phyloP scores from a whole-genome alignment of 108 stramenopile genomes.

The Pelagomonas calceolata region DNA sequence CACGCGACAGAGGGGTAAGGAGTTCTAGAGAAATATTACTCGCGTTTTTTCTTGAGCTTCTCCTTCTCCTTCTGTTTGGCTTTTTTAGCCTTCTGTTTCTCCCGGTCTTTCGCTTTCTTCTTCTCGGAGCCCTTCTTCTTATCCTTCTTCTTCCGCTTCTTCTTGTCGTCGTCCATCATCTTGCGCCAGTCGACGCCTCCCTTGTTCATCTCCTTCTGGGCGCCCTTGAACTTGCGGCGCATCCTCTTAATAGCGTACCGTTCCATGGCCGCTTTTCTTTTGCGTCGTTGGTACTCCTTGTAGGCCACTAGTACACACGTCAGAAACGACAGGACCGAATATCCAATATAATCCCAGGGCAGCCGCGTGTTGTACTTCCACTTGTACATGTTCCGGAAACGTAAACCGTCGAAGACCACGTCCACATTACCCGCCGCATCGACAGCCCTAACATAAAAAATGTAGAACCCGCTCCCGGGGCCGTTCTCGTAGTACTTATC shows the following conservation, averaged over 20 bases:
- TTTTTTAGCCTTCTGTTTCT: conserved; percentile 16
- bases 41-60: conserved; percentile 16
- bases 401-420: conserved; percentile 29
- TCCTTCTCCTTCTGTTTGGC: conserved; percentile 23
- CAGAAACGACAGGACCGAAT: conserved; percentile 15
- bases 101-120: conserved; percentile 11
- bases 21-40: conserved; percentile 1
- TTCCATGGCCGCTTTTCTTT: conserved; percentile 44
- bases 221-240: conserved; percentile 54
- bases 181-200: conserved; percentile 27
- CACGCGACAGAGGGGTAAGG: too few relatives aligned
- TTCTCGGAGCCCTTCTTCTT: conserved; percentile 1
- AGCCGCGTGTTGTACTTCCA: conserved; percentile 63
- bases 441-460: conserved; percentile 52
- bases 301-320: conserved; percentile 32
- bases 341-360: conserved; percentile 45
- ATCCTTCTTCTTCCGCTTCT: conserved; percentile 19
- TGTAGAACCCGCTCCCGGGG: conserved; percentile 61
- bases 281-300: conserved; percentile 52
- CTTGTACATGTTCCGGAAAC: conserved; percentile 55
- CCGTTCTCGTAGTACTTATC: conserved; percentile 45
- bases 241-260: conserved; percentile 54
- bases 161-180: conserved; percentile 13
- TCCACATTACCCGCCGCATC: conserved; percentile 63
- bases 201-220: conserved; percentile 19